Evolutionary conservation across 106 monocot genomes (phyloP), one percentile per base, ranked within the genome.

Genomic region (Agapanthus africanus): DNA sequence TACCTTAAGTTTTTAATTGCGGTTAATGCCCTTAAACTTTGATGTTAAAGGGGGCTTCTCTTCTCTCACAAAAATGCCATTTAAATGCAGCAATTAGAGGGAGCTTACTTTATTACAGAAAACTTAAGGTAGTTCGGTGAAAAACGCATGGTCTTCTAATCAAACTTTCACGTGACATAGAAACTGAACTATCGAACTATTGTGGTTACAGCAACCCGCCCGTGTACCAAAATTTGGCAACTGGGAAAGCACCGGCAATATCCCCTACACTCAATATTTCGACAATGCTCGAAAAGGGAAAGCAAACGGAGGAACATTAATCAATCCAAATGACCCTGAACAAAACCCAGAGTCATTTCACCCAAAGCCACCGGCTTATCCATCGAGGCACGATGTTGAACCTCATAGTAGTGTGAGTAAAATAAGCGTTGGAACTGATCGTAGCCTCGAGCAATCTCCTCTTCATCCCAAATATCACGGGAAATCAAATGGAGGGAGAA

Each of bases 201-300:
- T 70, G n/a, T 70, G 49, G 13, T n/a, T 76, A 74, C 71, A 84
- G 84, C 67, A 82, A 56, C 67, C n/a, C n/a, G n/a, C 73, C 33
- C 76, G 63, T 31, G 74, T 93, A 59, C 92, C 92, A 36, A 76
- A 88, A 70, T 88, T 93, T 69, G 92, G 92, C 33, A 83, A 93
- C 26, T 88, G 88, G 92, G 85, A 85, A 21, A 62, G 32, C 67
- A 72, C 31, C 33, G 73, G 67, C 13, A 77, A 72, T 69, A 72
- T 79, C 22, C 80, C 82, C 30, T 88, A 88, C 54, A 88, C 92
- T 11, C 68, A 83, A 54, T 83, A 81, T 68, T 88, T 93, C 50
- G 88, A 93, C 16, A 77, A 79, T 67, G 83, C 81, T 22, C 88
- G 85, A 5, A 93, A 79, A 50, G 78, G 71, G n/a, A 39, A 85